Base-by-base conservation (phyloP, 192 early-diverging fungal genomes). In the Dissophora globulifera region DNA sequence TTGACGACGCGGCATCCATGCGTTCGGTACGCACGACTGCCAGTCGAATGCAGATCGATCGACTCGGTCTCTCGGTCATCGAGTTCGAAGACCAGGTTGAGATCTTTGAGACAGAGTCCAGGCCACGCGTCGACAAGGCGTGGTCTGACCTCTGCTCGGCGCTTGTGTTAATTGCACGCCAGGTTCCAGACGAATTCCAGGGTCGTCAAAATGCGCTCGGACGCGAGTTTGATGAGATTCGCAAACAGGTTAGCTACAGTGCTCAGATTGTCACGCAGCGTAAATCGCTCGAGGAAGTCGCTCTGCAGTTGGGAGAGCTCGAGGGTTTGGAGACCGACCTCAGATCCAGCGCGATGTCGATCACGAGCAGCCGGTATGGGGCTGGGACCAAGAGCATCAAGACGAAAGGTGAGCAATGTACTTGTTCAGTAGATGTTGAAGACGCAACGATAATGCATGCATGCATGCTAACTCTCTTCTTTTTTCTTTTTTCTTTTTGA, bases 61-160 rank as follows among this genome's bases (percentile, higher is more conserved):
- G 61, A 8, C 32, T 76, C n/a, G 72, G 72, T 7, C 25, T 57
- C 15, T 76, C 72, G 1, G 63, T 76, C 25, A 49, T 76, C 20
- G 63, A 76, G 47, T 76, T 76, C 57, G 72, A 76, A 31, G 58
- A 76, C 11, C 41, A 66, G 35, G 72, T 76, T 2, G 72, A 67
- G 58, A 56, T 56, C 7, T 76, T 67, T 23, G 72, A 76, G 58
- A 65, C 58, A 31, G 72, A 76, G 58, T 76, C 72, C 5, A 62
- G 72, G 2, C 72, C 72, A 2, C 9, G 52, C 5, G 72, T 76
- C 7, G 55, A 61, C 30, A 66, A 50, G 30, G 57, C 72, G 12
- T 76, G 72, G 72, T 51, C 62, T 9, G 72, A 76, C 4, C 52
- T 76, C 11, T 76, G 72, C 40, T 60, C 58, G 3, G 56, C 72